These are phyloP conservation scores for Naganishia friedmannii DNA, from an alignment of 768 basidiomycete species.

Conservation along the genomic window DNA sequence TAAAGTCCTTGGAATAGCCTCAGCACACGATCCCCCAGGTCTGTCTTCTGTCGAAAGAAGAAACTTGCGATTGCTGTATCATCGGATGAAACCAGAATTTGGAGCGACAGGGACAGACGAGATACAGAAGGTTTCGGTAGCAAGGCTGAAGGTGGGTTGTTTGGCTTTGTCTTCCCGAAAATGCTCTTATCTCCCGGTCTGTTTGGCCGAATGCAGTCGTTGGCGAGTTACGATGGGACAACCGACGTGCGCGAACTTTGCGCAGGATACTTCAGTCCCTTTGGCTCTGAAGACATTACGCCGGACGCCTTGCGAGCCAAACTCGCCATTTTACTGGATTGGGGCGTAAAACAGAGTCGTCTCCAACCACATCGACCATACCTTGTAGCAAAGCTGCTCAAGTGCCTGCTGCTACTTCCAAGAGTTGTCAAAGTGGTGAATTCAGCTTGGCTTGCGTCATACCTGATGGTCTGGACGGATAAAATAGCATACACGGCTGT, in stretches of 20 bases:
- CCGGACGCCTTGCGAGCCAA: conserved; percentile 6
- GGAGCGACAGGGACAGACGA: conserved; percentile 1
- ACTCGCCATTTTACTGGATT: not conserved
- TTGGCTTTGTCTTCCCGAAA: not conserved
- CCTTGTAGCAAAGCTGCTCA: not conserved
- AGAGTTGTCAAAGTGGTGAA: not conserved
- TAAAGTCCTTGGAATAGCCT: not conserved
- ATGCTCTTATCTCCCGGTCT: not conserved
- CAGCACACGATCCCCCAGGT: not conserved
- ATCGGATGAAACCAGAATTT: not conserved
- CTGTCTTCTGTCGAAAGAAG: not conserved
- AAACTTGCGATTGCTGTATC: not conserved
- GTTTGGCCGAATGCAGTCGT: not conserved
- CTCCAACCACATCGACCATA: conserved; percentile 17
- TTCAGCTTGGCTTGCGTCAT: not conserved
- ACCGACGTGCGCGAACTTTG: not conserved
- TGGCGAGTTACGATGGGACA: conserved; percentile 1
- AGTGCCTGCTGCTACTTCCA: not conserved
- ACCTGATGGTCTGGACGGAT: conserved; percentile 15
- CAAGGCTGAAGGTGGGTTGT: not conserved
- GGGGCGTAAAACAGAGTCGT: not conserved
- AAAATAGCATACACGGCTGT: not conserved
- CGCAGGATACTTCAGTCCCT: not conserved
- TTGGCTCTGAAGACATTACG: not conserved
- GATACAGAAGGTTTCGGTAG: not conserved